Conservation (phyloP, 805 yeast species). For the Myxozyma lipomycoides region DNA sequence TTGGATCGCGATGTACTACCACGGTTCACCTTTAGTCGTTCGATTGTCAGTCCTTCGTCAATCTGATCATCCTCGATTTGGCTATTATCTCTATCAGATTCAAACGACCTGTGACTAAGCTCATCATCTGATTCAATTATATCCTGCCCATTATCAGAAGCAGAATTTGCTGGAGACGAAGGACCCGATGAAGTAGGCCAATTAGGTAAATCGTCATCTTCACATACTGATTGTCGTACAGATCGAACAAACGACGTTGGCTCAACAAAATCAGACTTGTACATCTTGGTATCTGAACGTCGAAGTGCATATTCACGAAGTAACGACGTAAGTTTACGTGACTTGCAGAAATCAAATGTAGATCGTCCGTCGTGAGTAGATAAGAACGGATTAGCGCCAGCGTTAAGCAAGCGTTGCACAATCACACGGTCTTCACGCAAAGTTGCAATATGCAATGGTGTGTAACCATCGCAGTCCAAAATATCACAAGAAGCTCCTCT, state of each 20-base stretch:
- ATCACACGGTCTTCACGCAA: constrained; percentile 67
- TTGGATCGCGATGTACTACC: background rate
- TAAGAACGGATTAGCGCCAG: constrained; percentile 56
- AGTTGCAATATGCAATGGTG: constrained; percentile 86
- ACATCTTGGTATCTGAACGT: background rate
- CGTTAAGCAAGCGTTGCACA: constrained; percentile 56
- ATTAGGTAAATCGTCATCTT: constrained; percentile 19
- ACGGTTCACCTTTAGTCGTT: background rate
- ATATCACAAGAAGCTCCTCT: constrained; percentile 56
- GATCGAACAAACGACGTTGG: background rate
- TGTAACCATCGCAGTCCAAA: constrained; percentile 73
- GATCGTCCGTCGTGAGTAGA: constrained; percentile 49
- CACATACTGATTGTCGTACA: background rate
- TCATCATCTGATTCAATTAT: constrained; percentile 1
- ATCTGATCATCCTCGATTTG: background rate
- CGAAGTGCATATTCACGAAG: constrained; percentile 2
- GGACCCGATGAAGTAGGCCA: constrained; percentile 28
- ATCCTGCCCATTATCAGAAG: constrained; percentile 2
- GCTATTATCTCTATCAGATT: constrained; percentile 1
- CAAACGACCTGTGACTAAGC: background rate
- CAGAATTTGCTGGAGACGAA: constrained; percentile 24
- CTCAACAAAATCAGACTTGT: background rate
- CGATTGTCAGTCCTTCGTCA: constrained; percentile 9
- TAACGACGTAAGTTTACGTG: constrained; percentile 4
- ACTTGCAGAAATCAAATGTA: constrained; percentile 30